Evolutionary conservation across 805 yeast species (phyloP), one percentile per base, ranked within the genome.

Genomic region (Martiniozyma abietophila): DNA sequence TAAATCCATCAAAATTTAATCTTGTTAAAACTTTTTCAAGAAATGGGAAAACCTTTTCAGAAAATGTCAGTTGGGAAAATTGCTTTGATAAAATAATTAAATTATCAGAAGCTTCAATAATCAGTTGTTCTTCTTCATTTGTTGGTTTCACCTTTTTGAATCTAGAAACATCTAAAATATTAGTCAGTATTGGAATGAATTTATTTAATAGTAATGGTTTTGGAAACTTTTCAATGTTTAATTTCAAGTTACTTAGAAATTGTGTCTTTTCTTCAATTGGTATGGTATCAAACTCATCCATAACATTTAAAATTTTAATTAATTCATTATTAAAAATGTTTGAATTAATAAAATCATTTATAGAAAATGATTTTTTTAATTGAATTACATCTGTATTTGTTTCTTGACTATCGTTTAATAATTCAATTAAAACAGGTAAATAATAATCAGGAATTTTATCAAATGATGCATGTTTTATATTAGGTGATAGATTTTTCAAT

Each of bases 251-350:
- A 35, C 69, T 69, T 43, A 88, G 63, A 50, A 85, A 85, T 1
- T 74, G 62, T 17, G 71, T 53, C 47, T 79, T 80, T 38, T 89
- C 96, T 12, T 67, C 67, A 6, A 64, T 61, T 2, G 77, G 60
- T 45, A 81, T 79, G 1, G 95, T 81, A 8, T 86, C 74, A 41
- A 83, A 76, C 37, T 82, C 92, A 50, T 89, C 96, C 29, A 89
- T 56, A 46, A 80, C 78, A 53, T 79, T 74, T 62, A 89, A 67
- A 3, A 94, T 78, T 48, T 80, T 79, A 33, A 89, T 74, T 32
- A 86, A 61, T 33, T 89, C 83, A 43, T 85, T 88, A 57, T 84
- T 81, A 56, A 88, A 89, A 46, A 74, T 82, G 24, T 69, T 73
- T 8, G 85, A 74, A 8, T 73, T 71, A n/a, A 81, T 68, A 40